Base-by-base conservation (phyloP, 345 rosid genomes). In the Combretum micranthum region DNA sequence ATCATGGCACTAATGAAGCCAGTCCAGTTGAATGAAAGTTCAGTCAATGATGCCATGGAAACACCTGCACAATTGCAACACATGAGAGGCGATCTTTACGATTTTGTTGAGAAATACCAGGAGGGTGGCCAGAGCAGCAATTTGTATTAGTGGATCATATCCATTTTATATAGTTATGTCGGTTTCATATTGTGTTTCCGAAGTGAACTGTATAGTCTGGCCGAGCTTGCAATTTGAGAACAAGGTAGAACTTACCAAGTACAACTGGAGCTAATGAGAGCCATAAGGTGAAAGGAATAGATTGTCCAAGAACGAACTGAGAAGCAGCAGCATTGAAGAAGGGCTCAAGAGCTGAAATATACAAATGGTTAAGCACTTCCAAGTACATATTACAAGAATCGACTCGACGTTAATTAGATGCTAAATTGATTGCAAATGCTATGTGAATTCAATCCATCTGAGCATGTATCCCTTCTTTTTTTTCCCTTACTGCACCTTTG, bases 1-100 rank as follows among this genome's bases (percentile, higher is more conserved):
- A 92, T 92, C 98, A 92, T 88, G 2, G 99, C 99, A 62, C 99
- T 92, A 42, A 88, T 92, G 78, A 92, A 88, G 21, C 99, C 99
- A 6, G 61, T 60, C 99, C 99, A 92, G 56, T 92, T 92, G 86
- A 92, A 92, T 20, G 99, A 92, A 55, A 92, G 77, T 69, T 93
- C 97, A 17, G 97, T 93, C 57, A 93, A 59, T 47, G 96, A 89
- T 63, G 99, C 97, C 96, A 85, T 77, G 56, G 97, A 68, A 49
- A 89, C 97, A 73, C 97, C 94, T 88, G 65, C 64, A 44, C 4
- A 46, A 0, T 2, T 52, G 8, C 39, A 32, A 4, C 39, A 32
- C 0, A 10, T 6, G 0, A 32, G 8, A 32, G 39, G 39, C 39
- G 4, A 10, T 32, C 9, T 4, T 32, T 32, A 32, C 8, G 9